A percentile compares a stretch with the other conserved stretches of the same genome.
These are phyloP conservation scores for Paramecium biaurelia DNA, from an alignment of 73 alveolate species.

Conservation along the genomic window DNA sequence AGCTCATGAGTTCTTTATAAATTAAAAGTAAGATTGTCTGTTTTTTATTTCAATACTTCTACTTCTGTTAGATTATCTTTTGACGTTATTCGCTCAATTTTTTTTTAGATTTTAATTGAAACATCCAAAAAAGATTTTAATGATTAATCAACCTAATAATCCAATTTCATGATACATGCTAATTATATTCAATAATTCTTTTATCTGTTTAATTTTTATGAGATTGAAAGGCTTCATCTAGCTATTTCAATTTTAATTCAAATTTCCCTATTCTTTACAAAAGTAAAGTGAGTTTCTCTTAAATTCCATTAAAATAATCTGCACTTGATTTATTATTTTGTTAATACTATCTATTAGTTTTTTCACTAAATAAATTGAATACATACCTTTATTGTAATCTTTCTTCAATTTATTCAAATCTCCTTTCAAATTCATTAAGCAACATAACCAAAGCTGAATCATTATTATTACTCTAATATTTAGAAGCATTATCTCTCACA, in stretches of 20 bases:
- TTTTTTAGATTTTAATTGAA: slow-evolving; percentile 3
- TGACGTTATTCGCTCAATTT: neutral
- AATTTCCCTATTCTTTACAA: neutral
- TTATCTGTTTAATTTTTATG: slow-evolving; percentile 48
- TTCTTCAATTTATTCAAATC: slow-evolving; percentile 13
- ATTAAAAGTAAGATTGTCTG: neutral
- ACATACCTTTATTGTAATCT: neutral
- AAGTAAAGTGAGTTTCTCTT: neutral
- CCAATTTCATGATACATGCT: slow-evolving; percentile 12
- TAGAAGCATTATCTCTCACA: neutral
- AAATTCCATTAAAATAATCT: neutral
- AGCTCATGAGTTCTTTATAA: slow-evolving; percentile 26
- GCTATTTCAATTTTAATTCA: neutral
- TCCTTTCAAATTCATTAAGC: slow-evolving; percentile 1
- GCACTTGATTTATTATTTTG: neutral
- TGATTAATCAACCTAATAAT: slow-evolving; percentile 36
- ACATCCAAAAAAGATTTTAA: slow-evolving; percentile 22
- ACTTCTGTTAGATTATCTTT: slow-evolving; percentile 13
- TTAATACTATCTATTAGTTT: neutral
- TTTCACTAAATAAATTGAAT: neutral
- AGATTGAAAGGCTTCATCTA: slow-evolving; percentile 8
- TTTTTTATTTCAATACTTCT: slow-evolving; percentile 13
- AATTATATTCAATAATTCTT: slow-evolving; percentile 47
- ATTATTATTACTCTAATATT: slow-evolving; percentile 13
- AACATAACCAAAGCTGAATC: slow-evolving; percentile 5